Evolutionary conservation across 2,329 filamentous ascomycete genomes (phyloP), one percentile per base, ranked within the genome.

Genomic region (Phaeosphaeriaceae sp.): DNA sequence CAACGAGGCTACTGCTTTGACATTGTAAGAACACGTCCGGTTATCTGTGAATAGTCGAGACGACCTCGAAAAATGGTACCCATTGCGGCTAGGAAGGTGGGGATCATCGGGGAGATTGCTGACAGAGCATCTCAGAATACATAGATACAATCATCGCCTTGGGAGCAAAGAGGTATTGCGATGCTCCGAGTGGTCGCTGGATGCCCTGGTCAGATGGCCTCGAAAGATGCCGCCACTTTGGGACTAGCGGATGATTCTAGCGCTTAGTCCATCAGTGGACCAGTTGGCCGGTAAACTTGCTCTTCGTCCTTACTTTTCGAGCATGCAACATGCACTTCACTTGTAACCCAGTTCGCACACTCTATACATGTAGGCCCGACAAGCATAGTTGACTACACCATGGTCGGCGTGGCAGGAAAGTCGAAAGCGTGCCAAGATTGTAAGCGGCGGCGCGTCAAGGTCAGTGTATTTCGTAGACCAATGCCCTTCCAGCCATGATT

Each of bases 331-430:
- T 13, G 11, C 13, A 15, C 3, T 31, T 31, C 25, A 5, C 11
- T 11, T 31, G 6, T 11, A 31, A 5, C 11, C 25, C 6, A 5
- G 25, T 11, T 31, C 25, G 6, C 25, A 11, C 6, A 31, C 11
- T 36, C 13, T 36, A 3, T 15, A 36, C 13, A 3, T 13, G 13
- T 15, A 36, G 25, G 6, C 9, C 11, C 3, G 13, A 13, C 31
- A 7, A 36, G 11, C 7, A 7, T 11, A 3, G 21, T 11, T 1
- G n/a, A 10, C 7, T 21, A 11, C 7, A 22, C 10, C 9, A 59
- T 59, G 57, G 57, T 59, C 40, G 57, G 57, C 24, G 53, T 59
- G 41, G 57, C 57, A 7, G 57, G 57, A n/a, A 59, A 59, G 47
- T 55, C 52, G 9, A 56, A 56, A 50, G 57, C 53, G 21, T 60